Percentiles rank a stretch among this genome's conserved stretches.
These are phyloP conservation scores for Mycena metata DNA, from an alignment of 768 basidiomycete species.

Conservation along the genomic window DNA sequence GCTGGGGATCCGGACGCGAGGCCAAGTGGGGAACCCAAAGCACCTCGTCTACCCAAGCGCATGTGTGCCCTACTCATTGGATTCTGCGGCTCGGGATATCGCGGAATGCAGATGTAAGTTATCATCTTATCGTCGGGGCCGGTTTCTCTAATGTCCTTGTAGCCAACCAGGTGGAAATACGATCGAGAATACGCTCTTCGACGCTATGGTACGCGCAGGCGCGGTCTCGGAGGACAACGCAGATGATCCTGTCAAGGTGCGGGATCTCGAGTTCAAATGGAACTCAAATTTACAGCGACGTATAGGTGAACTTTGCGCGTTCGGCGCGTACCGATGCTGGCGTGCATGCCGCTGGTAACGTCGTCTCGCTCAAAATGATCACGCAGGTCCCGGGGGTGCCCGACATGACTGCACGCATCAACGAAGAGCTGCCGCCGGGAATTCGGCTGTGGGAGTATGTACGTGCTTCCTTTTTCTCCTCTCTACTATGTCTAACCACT, in stretches of 20 bases:
- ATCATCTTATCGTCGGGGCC: conserved; percentile 1
- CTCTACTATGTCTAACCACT: conserved; percentile 3
- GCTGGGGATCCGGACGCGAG: conserved; percentile 33
- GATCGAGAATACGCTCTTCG: conserved; percentile 92
- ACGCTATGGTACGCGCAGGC: conserved; percentile 88
- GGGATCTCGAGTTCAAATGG: conserved; percentile 1
- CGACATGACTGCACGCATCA: conserved; percentile 80
- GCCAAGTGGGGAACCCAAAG: conserved; percentile 52
- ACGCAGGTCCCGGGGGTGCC: conserved; percentile 76
- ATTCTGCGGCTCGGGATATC: conserved; percentile 92
- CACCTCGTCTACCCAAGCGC: conserved; percentile 81
- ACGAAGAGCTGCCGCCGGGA: conserved; percentile 89
- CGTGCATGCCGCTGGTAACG: conserved; percentile 96
- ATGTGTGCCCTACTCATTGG: conserved; percentile 89
- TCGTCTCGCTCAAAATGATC: conserved; percentile 94
- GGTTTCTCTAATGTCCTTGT: conserved; percentile 21
- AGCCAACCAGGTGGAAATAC: conserved; percentile 85
- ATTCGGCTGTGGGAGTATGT: conserved; percentile 95
- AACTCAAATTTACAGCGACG: background rate
- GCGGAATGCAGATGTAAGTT: conserved; percentile 96
- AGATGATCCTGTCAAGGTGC: conserved; percentile 88
- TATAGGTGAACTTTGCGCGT: conserved; percentile 85
- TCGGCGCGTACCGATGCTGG: conserved; percentile 98
- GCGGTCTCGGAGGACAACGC: conserved; percentile 97
- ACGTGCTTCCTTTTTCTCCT: conserved; percentile 46